phyloP scores from a whole-genome alignment of 176 grass and related monocot species.

The Avena atlantica region DNA sequence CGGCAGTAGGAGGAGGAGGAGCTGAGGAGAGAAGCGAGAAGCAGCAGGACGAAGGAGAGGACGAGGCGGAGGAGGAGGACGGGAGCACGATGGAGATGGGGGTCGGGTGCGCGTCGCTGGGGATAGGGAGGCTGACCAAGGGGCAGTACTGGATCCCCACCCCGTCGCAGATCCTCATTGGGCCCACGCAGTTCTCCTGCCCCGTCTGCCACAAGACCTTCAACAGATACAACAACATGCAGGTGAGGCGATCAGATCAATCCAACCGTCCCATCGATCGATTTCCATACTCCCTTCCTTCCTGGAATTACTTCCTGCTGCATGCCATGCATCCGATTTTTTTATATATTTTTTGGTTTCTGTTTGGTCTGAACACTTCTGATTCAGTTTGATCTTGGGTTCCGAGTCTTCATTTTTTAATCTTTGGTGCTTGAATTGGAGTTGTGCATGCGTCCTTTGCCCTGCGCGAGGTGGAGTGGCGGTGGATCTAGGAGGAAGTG shows the following conservation, averaged over 20 bases:
- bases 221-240: constrained; percentile 97
- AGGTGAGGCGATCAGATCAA: constrained; percentile 47
- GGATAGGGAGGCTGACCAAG: constrained; percentile 75
- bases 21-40: not conserved
- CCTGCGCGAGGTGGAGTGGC: not conserved
- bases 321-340: not conserved
- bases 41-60: not conserved
- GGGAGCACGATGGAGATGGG: constrained; percentile 37
- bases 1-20: not conserved
- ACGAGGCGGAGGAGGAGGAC: constrained; percentile 6
- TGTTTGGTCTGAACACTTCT: not conserved
- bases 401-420: not conserved
- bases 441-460: not conserved
- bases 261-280: not conserved
- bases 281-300: not conserved
- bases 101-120: constrained; percentile 58
- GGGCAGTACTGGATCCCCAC: constrained; percentile 95
- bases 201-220: constrained; percentile 89
- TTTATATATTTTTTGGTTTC: not conserved
- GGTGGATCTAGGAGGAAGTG: constrained; percentile 52
- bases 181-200: constrained; percentile 87
- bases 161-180: constrained; percentile 90
- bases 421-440: not conserved
- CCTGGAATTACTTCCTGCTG: not conserved
- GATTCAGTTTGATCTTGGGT: not conserved